Percentiles rank a stretch among this genome's conserved stretches.
These are phyloP conservation scores for Firmiana major DNA, from an alignment of 345 rosid species.

Conservation along the genomic window DNA sequence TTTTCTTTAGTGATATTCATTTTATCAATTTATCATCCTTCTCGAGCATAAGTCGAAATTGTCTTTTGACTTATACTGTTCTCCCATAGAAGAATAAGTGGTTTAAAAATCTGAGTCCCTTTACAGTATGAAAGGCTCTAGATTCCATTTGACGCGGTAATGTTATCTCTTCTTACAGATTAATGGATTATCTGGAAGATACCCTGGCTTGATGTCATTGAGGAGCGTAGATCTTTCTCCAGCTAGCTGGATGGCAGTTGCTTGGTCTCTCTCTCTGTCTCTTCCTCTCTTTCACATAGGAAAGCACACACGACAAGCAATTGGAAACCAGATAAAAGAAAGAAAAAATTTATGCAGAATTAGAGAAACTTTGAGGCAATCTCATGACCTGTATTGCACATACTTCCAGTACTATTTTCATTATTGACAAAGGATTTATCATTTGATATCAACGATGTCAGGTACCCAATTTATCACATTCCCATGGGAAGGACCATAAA, in stretches of 20 bases:
- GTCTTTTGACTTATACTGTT: conserved; percentile 12
- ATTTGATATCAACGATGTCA: conserved; percentile 18
- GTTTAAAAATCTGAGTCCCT: conserved; percentile 4
- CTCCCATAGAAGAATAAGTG: conserved; percentile 15
- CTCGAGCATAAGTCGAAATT: conserved; percentile 14
- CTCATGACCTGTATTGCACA: too few species aligned
- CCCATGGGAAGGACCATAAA: conserved; percentile 99
- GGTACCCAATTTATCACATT: conserved; percentile 98
- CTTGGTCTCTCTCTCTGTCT: conserved; percentile 55
- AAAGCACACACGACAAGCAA: not conserved
- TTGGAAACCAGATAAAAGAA: too few species aligned
- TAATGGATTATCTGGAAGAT: conserved; percentile 62
- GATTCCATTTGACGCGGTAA: conserved; percentile 21
- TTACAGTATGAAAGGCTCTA: not conserved
- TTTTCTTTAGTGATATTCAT: too few species aligned
- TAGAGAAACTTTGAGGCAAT: too few species aligned
- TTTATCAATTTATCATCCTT: too few species aligned
- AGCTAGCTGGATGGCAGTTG: conserved; percentile 99
- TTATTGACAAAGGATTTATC: too few species aligned
- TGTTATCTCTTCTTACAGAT: conserved; percentile 40
- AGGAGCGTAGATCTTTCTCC: conserved; percentile 99
- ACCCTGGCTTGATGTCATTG: conserved; percentile 81
- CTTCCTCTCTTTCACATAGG: not conserved
- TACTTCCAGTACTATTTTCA: too few species aligned
- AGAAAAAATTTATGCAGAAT: too few species aligned